phyloP scores from a whole-genome alignment of 1,284 basidiomycete genomes.

The Xerocomus nothofagi region DNA sequence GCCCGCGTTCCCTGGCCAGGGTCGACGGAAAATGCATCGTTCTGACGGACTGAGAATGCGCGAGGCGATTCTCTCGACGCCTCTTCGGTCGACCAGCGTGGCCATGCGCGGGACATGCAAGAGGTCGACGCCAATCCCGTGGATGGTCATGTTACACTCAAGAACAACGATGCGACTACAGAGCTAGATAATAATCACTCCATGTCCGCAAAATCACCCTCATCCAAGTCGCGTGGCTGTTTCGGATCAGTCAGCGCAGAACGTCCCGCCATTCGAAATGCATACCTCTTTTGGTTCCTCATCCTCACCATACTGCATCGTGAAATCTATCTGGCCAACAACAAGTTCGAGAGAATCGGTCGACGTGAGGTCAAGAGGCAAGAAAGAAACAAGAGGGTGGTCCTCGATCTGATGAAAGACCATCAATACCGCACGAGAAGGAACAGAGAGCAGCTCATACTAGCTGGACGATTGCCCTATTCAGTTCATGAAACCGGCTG shows the following conservation, averaged over 20 bases:
- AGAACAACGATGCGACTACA: no score
- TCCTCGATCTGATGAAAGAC: slow-evolving; percentile 87
- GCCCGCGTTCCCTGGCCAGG: slow-evolving; percentile 29
- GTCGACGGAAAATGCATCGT: slow-evolving; percentile 42
- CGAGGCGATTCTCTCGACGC: slow-evolving; percentile 48
- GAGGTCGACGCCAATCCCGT: slow-evolving; percentile 81
- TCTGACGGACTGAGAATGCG: slow-evolving; percentile 68
- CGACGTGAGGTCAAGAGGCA: slow-evolving; percentile 90
- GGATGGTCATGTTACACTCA: slow-evolving; percentile 47
- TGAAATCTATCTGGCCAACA: slow-evolving; percentile 94
- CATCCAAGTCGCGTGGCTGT: slow-evolving; percentile 84
- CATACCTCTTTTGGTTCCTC: slow-evolving; percentile 88
- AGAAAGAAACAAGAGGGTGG: slow-evolving; percentile 95
- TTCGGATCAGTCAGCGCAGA: slow-evolving; percentile 3
- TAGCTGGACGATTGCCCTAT: slow-evolving; percentile 92
- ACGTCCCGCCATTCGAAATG: slow-evolving; percentile 2
- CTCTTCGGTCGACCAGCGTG: slow-evolving; percentile 53
- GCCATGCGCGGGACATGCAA: slow-evolving; percentile 68
- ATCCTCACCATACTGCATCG: slow-evolving; percentile 95
- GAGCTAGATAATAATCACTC: slow-evolving; percentile 42
- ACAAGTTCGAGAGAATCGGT: slow-evolving; percentile 90
- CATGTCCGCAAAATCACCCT: slow-evolving; percentile 79
- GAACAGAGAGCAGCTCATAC: slow-evolving; percentile 47
- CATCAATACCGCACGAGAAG: slow-evolving; percentile 9
- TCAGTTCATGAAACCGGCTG: slow-evolving; percentile 89